A percentile compares a stretch with the other conserved stretches of the same genome.
These are phyloP conservation scores for Solanum commersonii DNA, from an alignment of 257 asterid genomes.

Conservation along the genomic window DNA sequence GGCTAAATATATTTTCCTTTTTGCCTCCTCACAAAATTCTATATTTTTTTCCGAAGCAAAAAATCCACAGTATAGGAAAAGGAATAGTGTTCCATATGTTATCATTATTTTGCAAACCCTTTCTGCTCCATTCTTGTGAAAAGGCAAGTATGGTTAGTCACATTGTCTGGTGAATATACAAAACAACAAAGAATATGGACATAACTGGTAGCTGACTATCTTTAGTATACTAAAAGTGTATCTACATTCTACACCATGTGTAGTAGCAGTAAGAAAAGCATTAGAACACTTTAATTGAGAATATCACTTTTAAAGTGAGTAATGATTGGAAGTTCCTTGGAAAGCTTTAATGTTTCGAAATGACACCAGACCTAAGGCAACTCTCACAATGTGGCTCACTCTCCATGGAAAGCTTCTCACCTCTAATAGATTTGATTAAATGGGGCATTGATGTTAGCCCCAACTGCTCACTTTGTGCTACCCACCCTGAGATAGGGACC, in stretches of 20 bases:
- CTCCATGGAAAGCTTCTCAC: not conserved
- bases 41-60: not conserved
- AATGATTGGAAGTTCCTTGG: not conserved
- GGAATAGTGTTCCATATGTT: not conserved
- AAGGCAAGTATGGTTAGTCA: not conserved
- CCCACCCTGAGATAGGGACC: not conserved
- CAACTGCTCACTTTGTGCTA: not conserved
- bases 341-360: no score
- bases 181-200: not conserved
- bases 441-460: not conserved
- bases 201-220: not conserved
- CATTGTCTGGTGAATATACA: not conserved
- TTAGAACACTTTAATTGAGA: not conserved
- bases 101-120: not conserved
- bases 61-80: not conserved
- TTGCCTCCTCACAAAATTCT: not conserved
- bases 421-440: not conserved
- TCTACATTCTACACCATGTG: not conserved
- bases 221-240: not conserved
- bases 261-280: not conserved
- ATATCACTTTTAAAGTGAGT: not conserved
- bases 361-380: not conserved
- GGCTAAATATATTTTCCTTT: not conserved
- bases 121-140: not conserved
- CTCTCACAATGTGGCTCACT: not conserved